Percentiles rank a stretch among this genome's conserved stretches.
These are phyloP conservation scores for Cairneyella variabilis DNA, from an alignment of 495 filamentous ascomycete genomes.

Conservation along the genomic window DNA sequence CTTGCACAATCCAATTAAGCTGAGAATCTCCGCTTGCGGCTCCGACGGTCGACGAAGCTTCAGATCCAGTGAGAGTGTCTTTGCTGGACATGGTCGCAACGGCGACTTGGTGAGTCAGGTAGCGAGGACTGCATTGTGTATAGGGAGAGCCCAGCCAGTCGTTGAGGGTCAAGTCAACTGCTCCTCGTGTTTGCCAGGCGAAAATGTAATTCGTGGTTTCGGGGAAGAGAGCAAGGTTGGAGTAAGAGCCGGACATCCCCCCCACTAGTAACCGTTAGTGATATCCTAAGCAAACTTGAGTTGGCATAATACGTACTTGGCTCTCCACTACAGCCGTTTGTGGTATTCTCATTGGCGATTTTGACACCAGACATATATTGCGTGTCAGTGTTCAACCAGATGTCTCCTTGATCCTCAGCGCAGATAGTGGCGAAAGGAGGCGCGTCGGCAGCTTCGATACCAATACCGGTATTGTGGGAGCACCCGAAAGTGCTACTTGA, in stretches of 20 bases:
- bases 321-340: too few relatives aligned
- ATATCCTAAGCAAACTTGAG: slow-evolving; percentile 51
- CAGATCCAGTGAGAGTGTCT: slow-evolving; percentile 40
- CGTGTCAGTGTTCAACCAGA: slow-evolving; percentile 54
- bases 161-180: slow-evolving; percentile 43
- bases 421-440: slow-evolving; percentile 49
- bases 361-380: slow-evolving; percentile 51
- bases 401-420: slow-evolving; percentile 51
- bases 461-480: slow-evolving; percentile 56
- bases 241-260: slow-evolving; percentile 53
- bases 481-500: slow-evolving; percentile 51
- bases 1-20: slow-evolving; percentile 45
- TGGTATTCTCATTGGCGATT: too few relatives aligned
- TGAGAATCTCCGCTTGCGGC: slow-evolving; percentile 46
- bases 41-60: slow-evolving; percentile 45
- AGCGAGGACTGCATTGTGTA: slow-evolving; percentile 43
- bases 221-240: slow-evolving; percentile 42
- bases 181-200: slow-evolving; percentile 49
- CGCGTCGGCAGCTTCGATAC: slow-evolving; percentile 47
- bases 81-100: slow-evolving; percentile 45
- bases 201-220: slow-evolving; percentile 43
- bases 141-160: slow-evolving; percentile 49
- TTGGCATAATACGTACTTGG: too few relatives aligned
- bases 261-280: slow-evolving; percentile 51
- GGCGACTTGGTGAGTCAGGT: slow-evolving; percentile 48